Conservation (phyloP, 495 filamentous ascomycete genomes). For the Tirmania nivea region DNA sequence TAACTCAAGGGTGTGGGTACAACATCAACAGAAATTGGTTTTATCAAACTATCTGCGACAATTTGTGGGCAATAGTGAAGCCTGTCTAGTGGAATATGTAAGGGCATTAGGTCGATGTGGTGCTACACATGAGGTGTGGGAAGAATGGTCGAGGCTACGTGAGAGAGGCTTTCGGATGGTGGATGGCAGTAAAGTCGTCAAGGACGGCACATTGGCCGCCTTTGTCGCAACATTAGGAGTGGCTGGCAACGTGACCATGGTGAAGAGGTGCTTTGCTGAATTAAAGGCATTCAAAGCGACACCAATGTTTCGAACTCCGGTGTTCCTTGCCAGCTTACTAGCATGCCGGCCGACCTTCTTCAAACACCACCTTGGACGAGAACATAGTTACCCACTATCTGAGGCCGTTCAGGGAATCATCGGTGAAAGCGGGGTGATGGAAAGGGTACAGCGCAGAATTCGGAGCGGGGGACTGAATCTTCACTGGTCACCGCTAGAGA, state of each 20-base stretch:
- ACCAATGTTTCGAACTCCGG: not conserved
- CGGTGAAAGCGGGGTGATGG: not conserved
- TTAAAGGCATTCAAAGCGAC: not conserved
- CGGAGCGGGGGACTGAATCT: not conserved
- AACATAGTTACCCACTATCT: too few relatives aligned
- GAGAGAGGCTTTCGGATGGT: not conserved
- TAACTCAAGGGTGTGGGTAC: not conserved
- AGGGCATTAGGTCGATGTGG: not conserved
- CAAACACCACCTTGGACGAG: too few relatives aligned
- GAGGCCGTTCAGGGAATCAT: not conserved
- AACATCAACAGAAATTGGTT: not conserved
- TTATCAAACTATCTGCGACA: not conserved
- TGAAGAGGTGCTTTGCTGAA: not conserved
- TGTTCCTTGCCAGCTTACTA: not conserved
- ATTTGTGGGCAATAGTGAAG: not conserved
- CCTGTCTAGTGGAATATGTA: not conserved
- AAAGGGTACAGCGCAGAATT: not conserved
- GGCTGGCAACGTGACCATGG: not conserved
- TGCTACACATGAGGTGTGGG: not conserved
- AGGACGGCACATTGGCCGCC: not conserved
- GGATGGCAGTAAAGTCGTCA: not conserved
- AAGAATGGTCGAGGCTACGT: not conserved
- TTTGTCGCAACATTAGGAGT: not conserved
- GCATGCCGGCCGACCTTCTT: not conserved
- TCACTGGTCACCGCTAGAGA: not conserved